Conservation (phyloP, 2,329 filamentous ascomycete genomes). For the Fusarium continuum region DNA sequence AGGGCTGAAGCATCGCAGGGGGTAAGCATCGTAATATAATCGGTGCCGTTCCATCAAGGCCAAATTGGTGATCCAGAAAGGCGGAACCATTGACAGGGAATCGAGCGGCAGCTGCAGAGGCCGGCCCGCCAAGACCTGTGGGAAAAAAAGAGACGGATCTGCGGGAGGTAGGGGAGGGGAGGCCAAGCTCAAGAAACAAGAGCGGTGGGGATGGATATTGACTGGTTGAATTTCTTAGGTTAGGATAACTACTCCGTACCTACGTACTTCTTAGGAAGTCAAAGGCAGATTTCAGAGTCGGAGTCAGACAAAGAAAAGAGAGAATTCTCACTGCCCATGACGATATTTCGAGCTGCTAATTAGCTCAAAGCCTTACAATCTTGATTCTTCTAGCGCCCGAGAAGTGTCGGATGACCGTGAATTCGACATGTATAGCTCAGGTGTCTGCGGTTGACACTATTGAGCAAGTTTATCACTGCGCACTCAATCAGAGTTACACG, state of each 20-base stretch:
- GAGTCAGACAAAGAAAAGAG: not conserved
- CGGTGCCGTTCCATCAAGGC: conserved; percentile 17
- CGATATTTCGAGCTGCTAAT: conserved; percentile 3
- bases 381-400: conserved; percentile 31
- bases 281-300: not conserved
- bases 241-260: not conserved
- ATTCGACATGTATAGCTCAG: conserved; percentile 7
- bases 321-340: conserved; percentile 18
- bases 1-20: conserved; percentile 19
- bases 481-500: conserved; percentile 1
- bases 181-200: conserved; percentile 18
- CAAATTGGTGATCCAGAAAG: conserved; percentile 35
- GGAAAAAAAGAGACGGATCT: not conserved
- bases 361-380: conserved; percentile 3
- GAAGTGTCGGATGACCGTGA: conserved; percentile 24
- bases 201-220: conserved; percentile 3
- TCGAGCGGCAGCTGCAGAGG: conserved; percentile 21
- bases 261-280: not conserved
- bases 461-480: not conserved
- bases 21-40: conserved; percentile 29
- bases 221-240: not conserved
- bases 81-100: conserved; percentile 30
- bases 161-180: not conserved
- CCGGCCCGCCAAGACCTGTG: conserved; percentile 13
- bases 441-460: not conserved